Evolutionary conservation across 2,329 filamentous ascomycete species (phyloP).

Genomic region (Rosellinia necatrix): DNA sequence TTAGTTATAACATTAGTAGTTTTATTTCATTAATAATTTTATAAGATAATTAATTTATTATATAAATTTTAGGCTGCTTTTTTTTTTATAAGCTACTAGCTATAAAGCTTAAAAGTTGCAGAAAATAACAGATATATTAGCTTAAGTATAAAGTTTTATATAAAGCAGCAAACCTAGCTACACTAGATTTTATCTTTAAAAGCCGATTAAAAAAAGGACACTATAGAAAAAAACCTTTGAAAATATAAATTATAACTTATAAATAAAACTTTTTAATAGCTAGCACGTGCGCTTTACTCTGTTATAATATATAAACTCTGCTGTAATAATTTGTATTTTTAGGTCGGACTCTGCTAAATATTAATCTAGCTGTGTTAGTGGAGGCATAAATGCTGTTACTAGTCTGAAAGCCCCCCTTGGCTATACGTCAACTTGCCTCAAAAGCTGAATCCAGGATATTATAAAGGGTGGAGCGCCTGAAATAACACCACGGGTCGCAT

Average conservation of each 20-base stretch:
- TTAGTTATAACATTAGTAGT: conserved; percentile 3
- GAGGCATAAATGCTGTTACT: neutral
- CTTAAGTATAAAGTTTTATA: neutral
- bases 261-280: conserved; percentile 4
- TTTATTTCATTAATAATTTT: neutral
- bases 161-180: neutral
- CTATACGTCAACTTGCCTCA: neutral
- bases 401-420: neutral
- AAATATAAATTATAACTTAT: conserved; percentile 1
- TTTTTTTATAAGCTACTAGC: neutral
- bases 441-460: neutral
- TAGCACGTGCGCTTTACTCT: neutral
- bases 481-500: neutral
- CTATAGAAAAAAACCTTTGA: neutral
- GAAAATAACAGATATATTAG: conserved; percentile 7
- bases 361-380: neutral
- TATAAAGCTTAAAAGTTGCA: conserved; percentile 1
- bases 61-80: neutral
- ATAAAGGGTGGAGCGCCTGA: neutral
- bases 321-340: neutral
- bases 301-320: neutral
- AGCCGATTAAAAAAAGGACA: neutral
- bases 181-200: neutral
- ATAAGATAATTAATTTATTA: conserved; percentile 4
- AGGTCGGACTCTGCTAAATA: neutral